These are phyloP conservation scores for Mortierella sp. DNA, from an alignment of 371 early-diverging fungal genomes.

Conservation along the genomic window DNA sequence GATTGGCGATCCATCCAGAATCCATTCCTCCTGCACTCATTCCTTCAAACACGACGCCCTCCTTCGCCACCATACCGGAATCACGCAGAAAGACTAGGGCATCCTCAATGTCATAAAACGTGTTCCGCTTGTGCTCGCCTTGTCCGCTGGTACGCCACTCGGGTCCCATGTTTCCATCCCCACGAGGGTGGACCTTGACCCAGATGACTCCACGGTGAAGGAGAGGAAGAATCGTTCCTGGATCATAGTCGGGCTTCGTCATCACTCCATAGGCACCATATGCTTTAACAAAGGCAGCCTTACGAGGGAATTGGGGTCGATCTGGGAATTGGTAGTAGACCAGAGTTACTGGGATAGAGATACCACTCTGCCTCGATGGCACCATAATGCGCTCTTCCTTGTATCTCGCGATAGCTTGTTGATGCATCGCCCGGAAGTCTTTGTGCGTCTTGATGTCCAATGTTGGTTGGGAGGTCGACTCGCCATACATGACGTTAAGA, in stretches of 20 bases:
- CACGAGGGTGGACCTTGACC: constrained; percentile 64
- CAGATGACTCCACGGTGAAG: constrained; percentile 56
- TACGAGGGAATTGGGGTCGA: constrained; percentile 22
- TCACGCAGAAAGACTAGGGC: constrained; percentile 48
- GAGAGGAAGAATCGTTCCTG: constrained; percentile 47
- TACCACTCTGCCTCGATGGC: constrained; percentile 17
- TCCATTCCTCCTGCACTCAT: constrained; percentile 68
- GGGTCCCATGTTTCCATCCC: constrained; percentile 63
- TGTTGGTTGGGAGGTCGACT: not conserved
- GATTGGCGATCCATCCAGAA: constrained; percentile 56
- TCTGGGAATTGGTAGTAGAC: constrained; percentile 23
- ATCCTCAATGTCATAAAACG: constrained; percentile 58
- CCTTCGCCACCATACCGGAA: constrained; percentile 43
- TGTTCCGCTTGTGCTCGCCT: constrained; percentile 54
- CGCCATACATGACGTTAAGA: constrained; percentile 23
- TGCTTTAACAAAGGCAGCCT: constrained; percentile 51
- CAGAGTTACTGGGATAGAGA: constrained; percentile 30
- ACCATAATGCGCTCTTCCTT: constrained; percentile 42
- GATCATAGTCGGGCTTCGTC: constrained; percentile 48
- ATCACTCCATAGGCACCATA: constrained; percentile 69
- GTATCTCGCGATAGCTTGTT: constrained; percentile 34
- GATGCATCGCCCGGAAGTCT: constrained; percentile 14
- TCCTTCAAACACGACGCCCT: constrained; percentile 53
- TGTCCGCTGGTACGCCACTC: constrained; percentile 62
- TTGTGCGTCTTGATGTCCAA: not conserved